Evolutionary conservation across 2,329 filamentous ascomycete genomes (phyloP), one percentile per base, ranked within the genome.

Genomic region (Aspergillus tanneri): DNA sequence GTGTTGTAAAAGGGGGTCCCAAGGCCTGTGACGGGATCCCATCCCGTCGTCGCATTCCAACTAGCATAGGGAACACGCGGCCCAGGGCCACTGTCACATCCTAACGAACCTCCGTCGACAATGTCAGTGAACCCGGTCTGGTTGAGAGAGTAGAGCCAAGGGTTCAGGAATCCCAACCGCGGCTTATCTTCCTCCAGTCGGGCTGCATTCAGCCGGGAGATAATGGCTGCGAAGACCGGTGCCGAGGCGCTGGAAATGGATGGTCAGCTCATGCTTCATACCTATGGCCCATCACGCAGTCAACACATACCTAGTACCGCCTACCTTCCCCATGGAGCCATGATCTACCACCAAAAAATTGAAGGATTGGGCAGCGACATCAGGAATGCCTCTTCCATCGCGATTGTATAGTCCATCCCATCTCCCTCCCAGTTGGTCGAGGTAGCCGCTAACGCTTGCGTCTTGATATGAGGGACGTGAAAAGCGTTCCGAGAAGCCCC

Each of bases 201-300:
- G 18, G 80, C 77, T 50, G 84, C 81, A 60, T 88, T 88, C 42
- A 89, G 65, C 28, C 87, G 74, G 1, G 80, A 76, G 40, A 89
- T 70, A 53, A 89, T 76, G 11, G 77, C 77, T 0, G 84, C 83
- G 41, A 85, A 78, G 0, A 83, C 72, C 0, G 86, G 86, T 0
- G 81, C 71, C 2, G 85, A 78, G 0, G 84, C 84, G 61, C 70
- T 72, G 40, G 25, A 12, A 9, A 18, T 27, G 1, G 11, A 27
- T n/a, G n/a, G 10, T 48, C 28, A 48, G 35, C 25, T 4, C 4
- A 11, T 8, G 12, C 5, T n/a, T 5, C 10, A 18, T n/a, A 2
- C 4, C 8, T n/a, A 8, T 5, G 21, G 10, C 18, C 9, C 11
- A 11, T 22, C 2, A 1, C 19, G n/a, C n/a, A n/a, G 35, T 19